phyloP scores from a whole-genome alignment of 2,329 filamentous ascomycete species.

The Colletotrichum gigasporum region DNA sequence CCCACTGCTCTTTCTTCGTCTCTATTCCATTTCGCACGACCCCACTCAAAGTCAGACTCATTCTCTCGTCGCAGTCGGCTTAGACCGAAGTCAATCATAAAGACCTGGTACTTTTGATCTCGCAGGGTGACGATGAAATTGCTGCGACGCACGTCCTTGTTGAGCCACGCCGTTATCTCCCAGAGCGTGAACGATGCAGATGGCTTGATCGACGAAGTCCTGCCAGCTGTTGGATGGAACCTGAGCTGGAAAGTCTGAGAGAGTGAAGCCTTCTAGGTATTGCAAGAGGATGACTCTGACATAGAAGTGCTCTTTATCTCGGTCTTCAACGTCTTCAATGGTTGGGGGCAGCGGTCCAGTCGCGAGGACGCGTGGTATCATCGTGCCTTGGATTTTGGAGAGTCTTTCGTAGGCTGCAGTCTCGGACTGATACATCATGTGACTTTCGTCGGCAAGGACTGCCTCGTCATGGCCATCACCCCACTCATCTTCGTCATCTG shows the following conservation, averaged over 20 bases:
- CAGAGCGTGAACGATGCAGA: conserved; percentile 31
- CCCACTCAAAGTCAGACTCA: conserved; percentile 36
- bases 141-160: conserved; percentile 34
- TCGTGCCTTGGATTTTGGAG: conserved; percentile 29
- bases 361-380: conserved; percentile 33
- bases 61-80: conserved; percentile 31
- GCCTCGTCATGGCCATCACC: conserved; percentile 32
- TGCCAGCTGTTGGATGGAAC: conserved; percentile 29
- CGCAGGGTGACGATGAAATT: conserved; percentile 35
- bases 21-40: conserved; percentile 28
- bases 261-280: conserved; percentile 32
- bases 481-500: conserved; percentile 35
- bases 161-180: conserved; percentile 37
- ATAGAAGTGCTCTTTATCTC: conserved; percentile 1
- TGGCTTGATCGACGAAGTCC: conserved; percentile 34
- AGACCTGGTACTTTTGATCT: conserved; percentile 25
- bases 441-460: conserved; percentile 22
- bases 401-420: conserved; percentile 32
- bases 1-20: conserved; percentile 37
- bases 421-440: conserved; percentile 28
- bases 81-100: conserved; percentile 39
- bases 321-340: neutral
- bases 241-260: conserved; percentile 13
- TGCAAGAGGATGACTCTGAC: conserved; percentile 34
- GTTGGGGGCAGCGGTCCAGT: conserved; percentile 19